Evolutionary conservation across 2,329 filamentous ascomycete species (phyloP).

Genomic region (Pestalotiopsis sp.): DNA sequence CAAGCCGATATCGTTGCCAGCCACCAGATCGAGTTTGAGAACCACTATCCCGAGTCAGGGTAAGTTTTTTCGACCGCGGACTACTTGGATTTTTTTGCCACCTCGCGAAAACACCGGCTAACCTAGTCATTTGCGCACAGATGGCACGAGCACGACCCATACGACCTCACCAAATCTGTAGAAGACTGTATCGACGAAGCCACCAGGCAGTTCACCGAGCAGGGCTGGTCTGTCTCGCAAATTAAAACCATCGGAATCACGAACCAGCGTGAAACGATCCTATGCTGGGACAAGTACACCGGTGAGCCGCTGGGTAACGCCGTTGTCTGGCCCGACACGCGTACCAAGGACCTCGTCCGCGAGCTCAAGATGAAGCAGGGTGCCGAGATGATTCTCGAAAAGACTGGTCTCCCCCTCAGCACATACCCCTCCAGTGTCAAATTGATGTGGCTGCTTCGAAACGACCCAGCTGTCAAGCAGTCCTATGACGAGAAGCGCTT

Average conservation of each 20-base stretch:
- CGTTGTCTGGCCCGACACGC: slow-evolving; percentile 88
- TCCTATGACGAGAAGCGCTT: slow-evolving; percentile 78
- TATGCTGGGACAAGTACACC: slow-evolving; percentile 82
- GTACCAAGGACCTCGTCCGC: slow-evolving; percentile 72
- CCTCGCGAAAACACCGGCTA: slow-evolving; percentile 15
- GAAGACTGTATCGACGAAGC: slow-evolving; percentile 80
- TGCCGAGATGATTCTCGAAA: slow-evolving; percentile 68
- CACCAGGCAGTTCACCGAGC: slow-evolving; percentile 68
- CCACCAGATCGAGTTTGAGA: slow-evolving; percentile 86
- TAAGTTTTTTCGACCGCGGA: slow-evolving; percentile 47
- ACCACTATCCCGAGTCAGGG: slow-evolving; percentile 84
- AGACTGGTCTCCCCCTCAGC: slow-evolving; percentile 82
- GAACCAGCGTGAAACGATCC: slow-evolving; percentile 86
- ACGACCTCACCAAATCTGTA: slow-evolving; percentile 75
- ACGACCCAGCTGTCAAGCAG: slow-evolving; percentile 68
- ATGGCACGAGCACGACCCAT: slow-evolving; percentile 89
- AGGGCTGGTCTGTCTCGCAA: slow-evolving; percentile 67
- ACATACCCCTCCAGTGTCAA: slow-evolving; percentile 90
- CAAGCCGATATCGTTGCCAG: slow-evolving; percentile 76
- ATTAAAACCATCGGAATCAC: slow-evolving; percentile 84
- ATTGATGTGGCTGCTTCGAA: slow-evolving; percentile 78
- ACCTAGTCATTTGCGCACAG: slow-evolving; percentile 42
- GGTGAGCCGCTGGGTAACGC: slow-evolving; percentile 83
- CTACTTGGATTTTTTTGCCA: slow-evolving; percentile 5
- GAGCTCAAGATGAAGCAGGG: slow-evolving; percentile 71